Base-by-base conservation (phyloP, 257 asterid genomes). In the Penstemon barbatus region DNA sequence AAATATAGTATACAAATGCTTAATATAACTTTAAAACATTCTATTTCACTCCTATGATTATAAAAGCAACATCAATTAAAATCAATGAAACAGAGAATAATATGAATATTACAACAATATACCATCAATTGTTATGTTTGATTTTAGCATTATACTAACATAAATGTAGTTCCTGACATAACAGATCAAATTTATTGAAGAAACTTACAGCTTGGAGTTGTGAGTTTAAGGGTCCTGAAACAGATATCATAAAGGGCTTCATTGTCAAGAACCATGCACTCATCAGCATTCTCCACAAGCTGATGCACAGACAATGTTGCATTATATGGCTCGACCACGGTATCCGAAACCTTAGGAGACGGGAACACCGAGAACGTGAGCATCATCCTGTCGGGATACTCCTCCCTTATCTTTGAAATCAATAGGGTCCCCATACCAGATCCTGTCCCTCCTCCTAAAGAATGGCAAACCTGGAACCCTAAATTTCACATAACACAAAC, bases 371-470 rank as follows among this genome's bases (percentile, higher is more conserved):
- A 77, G 57, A 77, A 77, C 3, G 81, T 77, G 10, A 77, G 67
- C 81, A 77, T 77, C 81, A 77, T 77, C 63, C 81, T 66, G 33
- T 77, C 81, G 0, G 81, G 81, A 65, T 71, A 77, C 59, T 77
- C 81, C 59, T 74, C 79, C 55, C 79, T 40, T 10, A 74, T 74
- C 71, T 74, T 74, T 5, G 79, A 74, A 12, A 77, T 77, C 74
- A 77, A 56, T 58, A 77, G 71, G 38, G 81, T 77, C 3, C 81
- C 81, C 81, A 77, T 77, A 41, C 81, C 81, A 41, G 77, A 77
- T 6, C 81, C 81, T 8, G 81, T 77, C 41, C 81, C 81, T 39
- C 77, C 81, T 68, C 79, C 79, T 63, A 74, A 45, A 18, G 79
- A 74, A 10, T 74, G 79, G 5, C 79, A 74, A 5, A 74, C 79